Evolutionary conservation across 1,139 yeast species (phyloP).

Genomic region (Blastobotrys raffinosifermentans): DNA sequence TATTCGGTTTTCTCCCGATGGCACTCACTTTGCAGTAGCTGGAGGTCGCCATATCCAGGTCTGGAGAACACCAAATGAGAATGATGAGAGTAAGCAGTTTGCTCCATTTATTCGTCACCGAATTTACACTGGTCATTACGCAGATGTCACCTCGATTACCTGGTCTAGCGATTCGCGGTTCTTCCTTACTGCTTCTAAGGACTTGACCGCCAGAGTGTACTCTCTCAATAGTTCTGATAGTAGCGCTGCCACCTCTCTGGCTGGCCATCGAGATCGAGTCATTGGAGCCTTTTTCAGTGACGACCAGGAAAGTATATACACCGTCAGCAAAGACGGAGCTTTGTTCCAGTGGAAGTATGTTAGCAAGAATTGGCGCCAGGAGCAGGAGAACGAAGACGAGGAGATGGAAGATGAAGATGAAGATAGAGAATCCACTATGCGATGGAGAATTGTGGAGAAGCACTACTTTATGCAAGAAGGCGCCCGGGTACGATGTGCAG

Average conservation of each 20-base stretch:
- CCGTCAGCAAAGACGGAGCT: slow-evolving; percentile 94
- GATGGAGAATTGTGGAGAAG: slow-evolving; percentile 82
- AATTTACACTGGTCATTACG: slow-evolving; percentile 88
- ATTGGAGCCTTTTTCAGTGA: slow-evolving; percentile 79
- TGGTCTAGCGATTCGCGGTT: slow-evolving; percentile 94
- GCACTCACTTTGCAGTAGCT: slow-evolving; percentile 80
- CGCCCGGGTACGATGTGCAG: slow-evolving; percentile 72
- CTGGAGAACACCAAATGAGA: slow-evolving; percentile 83
- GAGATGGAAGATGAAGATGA: slow-evolving; percentile 29
- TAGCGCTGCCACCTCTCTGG: slow-evolving; percentile 75
- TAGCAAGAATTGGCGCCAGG: slow-evolving; percentile 39
- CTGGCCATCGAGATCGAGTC: slow-evolving; percentile 91
- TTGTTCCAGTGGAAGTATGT: slow-evolving; percentile 86
- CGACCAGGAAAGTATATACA: slow-evolving; percentile 82
- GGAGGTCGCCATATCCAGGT: slow-evolving; percentile 78
- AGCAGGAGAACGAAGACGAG: slow-evolving; percentile 37
- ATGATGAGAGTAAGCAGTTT: slow-evolving; percentile 65
- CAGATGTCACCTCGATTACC: slow-evolving; percentile 66
- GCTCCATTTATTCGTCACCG: slow-evolving; percentile 93
- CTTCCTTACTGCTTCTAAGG: slow-evolving; percentile 80
- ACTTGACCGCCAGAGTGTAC: slow-evolving; percentile 82
- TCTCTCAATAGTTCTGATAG: slow-evolving; percentile 71
- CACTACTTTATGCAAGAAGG: slow-evolving; percentile 64
- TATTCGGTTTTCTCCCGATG: slow-evolving; percentile 83
- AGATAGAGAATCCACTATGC: slow-evolving; percentile 20